Evolutionary conservation across 495 filamentous ascomycete species (phyloP).

Genomic region (Aspergillus asperescens): DNA sequence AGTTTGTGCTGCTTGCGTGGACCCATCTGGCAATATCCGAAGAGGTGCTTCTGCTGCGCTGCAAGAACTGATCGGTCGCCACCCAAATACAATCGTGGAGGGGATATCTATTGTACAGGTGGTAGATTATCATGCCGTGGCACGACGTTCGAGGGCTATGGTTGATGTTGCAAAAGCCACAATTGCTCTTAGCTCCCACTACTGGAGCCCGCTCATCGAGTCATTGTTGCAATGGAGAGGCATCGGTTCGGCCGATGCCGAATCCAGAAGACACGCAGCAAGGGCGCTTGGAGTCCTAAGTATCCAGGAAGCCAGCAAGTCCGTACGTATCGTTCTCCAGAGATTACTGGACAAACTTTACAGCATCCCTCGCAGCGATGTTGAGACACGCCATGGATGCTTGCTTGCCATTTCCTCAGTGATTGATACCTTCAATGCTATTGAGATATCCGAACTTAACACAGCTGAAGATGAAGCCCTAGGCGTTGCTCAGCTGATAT

Average conservation of each 20-base stretch:
- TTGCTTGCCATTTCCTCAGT: conserved; percentile 53
- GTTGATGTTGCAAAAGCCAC: conserved; percentile 65
- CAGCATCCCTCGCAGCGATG: conserved; percentile 50
- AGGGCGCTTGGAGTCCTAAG: conserved; percentile 59
- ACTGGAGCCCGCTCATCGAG: conserved; percentile 64
- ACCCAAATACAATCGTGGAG: conserved; percentile 73
- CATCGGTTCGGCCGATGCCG: conserved; percentile 66
- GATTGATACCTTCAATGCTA: conserved; percentile 29
- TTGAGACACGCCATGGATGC: conserved; percentile 64
- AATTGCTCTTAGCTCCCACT: conserved; percentile 56
- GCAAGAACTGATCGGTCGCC: conserved; percentile 88
- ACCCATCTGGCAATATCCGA: conserved; percentile 87
- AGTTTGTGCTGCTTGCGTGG: conserved; percentile 74
- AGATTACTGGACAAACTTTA: conserved; percentile 41
- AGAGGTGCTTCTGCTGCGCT: conserved; percentile 88
- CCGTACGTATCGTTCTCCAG: conserved; percentile 31
- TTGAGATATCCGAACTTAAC: conserved; percentile 7
- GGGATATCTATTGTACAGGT: conserved; percentile 82
- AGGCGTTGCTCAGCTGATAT: conserved; percentile 23
- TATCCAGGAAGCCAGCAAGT: conserved; percentile 26
- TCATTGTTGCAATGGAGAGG: conserved; percentile 85
- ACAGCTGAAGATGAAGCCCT: conserved; percentile 12
- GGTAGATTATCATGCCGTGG: conserved; percentile 90
- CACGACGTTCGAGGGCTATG: conserved; percentile 76
- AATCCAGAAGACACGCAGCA: conserved; percentile 67